phyloP scores from a whole-genome alignment of 805 yeast species.

The Candida rishiriensis region DNA sequence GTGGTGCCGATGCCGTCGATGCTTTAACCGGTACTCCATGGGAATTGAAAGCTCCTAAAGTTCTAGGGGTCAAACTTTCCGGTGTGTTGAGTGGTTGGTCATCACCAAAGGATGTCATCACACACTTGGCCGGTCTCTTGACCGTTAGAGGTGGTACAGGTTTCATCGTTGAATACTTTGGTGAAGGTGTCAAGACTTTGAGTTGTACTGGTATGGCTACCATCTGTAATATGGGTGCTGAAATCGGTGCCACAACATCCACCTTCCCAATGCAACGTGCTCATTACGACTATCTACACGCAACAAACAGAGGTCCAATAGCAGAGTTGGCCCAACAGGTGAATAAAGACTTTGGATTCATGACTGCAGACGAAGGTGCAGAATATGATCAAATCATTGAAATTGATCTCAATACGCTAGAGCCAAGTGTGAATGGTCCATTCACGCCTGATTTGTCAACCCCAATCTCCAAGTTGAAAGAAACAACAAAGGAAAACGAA shows the following conservation, averaged over 20 bases:
- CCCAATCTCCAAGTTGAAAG: slow-evolving; percentile 83
- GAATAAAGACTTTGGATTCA: slow-evolving; percentile 53
- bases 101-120: slow-evolving; percentile 93
- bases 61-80: slow-evolving; percentile 90
- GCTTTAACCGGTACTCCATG: slow-evolving; percentile 92
- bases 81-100: slow-evolving; percentile 94
- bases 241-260: slow-evolving; percentile 97
- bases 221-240: slow-evolving; percentile 99
- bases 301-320: slow-evolving; percentile 82
- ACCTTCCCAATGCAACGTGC: slow-evolving; percentile 94
- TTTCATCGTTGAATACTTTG: slow-evolving; percentile 91
- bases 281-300: slow-evolving; percentile 79
- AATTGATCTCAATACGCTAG: slow-evolving; percentile 82
- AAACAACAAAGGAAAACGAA: slow-evolving; percentile 73
- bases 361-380: slow-evolving; percentile 87
- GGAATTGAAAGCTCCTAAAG: slow-evolving; percentile 97
- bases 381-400: slow-evolving; percentile 92
- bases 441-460: slow-evolving; percentile 98
- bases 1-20: slow-evolving; percentile 99
- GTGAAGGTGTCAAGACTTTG: slow-evolving; percentile 88
- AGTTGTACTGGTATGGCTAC: slow-evolving; percentile 99
- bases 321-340: slow-evolving; percentile 75
- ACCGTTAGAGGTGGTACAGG: slow-evolving; percentile 99
- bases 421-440: slow-evolving; percentile 97
- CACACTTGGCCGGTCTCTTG: slow-evolving; percentile 87